These are phyloP conservation scores for Moesziomyces antarcticus DNA, from an alignment of 1,284 basidiomycete species.

Conservation along the genomic window DNA sequence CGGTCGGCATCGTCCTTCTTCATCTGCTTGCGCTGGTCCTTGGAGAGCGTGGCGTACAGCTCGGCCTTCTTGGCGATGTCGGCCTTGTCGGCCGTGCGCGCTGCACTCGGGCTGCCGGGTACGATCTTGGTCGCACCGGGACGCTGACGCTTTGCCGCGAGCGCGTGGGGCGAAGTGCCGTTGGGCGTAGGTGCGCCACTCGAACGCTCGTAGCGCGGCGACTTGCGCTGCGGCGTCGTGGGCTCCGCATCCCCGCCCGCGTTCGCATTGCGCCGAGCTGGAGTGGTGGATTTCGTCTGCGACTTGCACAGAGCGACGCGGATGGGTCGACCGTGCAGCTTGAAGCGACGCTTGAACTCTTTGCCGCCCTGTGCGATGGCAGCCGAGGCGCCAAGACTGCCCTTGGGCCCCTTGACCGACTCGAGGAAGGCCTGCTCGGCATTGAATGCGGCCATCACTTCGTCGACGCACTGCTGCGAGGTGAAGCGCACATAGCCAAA, in stretches of 20 bases:
- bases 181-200: slow-evolving; percentile 64
- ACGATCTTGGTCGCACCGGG: slow-evolving; percentile 10
- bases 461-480: slow-evolving; percentile 72
- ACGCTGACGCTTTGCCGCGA: slow-evolving; percentile 6
- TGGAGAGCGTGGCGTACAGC: slow-evolving; percentile 47
- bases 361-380: slow-evolving; percentile 49
- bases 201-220: slow-evolving; percentile 41
- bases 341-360: slow-evolving; percentile 61
- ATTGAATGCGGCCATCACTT: slow-evolving; percentile 61
- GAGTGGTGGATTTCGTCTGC: slow-evolving; percentile 31
- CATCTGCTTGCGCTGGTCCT: slow-evolving; percentile 54
- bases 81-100: slow-evolving; percentile 2
- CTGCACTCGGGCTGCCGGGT: slow-evolving; percentile 20
- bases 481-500: slow-evolving; percentile 92
- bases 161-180: slow-evolving; percentile 54
- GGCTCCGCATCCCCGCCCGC: slow-evolving; percentile 8
- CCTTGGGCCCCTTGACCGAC: slow-evolving; percentile 34
- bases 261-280: background rate
- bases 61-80: slow-evolving; percentile 42
- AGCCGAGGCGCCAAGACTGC: slow-evolving; percentile 36
- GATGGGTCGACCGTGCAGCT: slow-evolving; percentile 60
- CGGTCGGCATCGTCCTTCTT: slow-evolving; percentile 61
- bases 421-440: slow-evolving; percentile 62
- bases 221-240: slow-evolving; percentile 28
- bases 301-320: slow-evolving; percentile 63